These are phyloP conservation scores for Heliosperma pusillum DNA, from an alignment of 148 eudicot species.

Conservation along the genomic window DNA sequence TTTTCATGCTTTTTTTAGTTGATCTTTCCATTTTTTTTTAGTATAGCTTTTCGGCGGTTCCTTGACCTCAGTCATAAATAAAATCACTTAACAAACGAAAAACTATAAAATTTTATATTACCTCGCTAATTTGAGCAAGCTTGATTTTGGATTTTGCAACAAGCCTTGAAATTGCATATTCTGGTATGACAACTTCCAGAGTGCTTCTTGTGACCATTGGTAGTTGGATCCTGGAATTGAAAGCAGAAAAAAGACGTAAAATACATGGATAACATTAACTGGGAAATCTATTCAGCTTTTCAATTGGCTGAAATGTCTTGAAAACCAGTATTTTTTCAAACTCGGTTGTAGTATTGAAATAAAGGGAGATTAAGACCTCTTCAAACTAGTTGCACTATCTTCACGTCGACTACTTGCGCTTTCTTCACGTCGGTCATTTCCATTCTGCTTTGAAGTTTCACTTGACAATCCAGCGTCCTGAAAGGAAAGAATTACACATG, in stretches of 20 bases:
- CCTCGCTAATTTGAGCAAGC: slow-evolving; percentile 92
- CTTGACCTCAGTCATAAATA: background rate
- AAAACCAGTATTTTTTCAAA: background rate
- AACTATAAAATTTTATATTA: slow-evolving; percentile 21
- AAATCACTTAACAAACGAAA: background rate
- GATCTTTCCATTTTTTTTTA: background rate
- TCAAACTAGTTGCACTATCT: slow-evolving; percentile 49
- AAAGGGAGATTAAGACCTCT: slow-evolving; percentile 39
- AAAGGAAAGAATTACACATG: slow-evolving; percentile 15
- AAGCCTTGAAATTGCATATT: slow-evolving; percentile 70
- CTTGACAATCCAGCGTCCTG: slow-evolving; percentile 57
- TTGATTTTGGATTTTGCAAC: slow-evolving; percentile 71
- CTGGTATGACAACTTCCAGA: slow-evolving; percentile 85
- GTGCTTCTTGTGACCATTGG: slow-evolving; percentile 83
- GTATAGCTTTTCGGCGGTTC: no score
- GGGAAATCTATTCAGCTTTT: background rate
- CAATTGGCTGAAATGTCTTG: background rate
- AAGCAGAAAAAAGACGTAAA: slow-evolving; percentile 3
- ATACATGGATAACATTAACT: background rate
- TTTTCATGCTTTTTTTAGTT: background rate
- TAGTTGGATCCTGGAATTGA: slow-evolving; percentile 47
- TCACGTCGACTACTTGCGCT: slow-evolving; percentile 49
- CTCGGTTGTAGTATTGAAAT: background rate
- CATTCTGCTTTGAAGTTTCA: slow-evolving; percentile 56
- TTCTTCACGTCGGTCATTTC: slow-evolving; percentile 62